These are phyloP conservation scores for Megacollybia platyphylla DNA, from an alignment of 1,284 basidiomycete genomes.

Conservation along the genomic window DNA sequence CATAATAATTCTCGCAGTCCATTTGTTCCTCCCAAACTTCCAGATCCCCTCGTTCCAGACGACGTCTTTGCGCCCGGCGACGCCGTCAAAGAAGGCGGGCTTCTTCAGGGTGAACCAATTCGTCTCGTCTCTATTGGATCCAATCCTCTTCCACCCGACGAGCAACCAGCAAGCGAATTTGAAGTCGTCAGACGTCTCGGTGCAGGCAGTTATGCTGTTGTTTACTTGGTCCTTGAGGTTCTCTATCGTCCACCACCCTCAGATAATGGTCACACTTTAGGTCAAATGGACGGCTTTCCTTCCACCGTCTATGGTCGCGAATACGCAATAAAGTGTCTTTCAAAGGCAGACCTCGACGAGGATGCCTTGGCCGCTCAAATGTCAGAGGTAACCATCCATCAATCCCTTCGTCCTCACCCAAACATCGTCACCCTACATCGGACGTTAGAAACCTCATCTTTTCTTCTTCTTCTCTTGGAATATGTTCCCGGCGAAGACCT, in stretches of 20 bases:
- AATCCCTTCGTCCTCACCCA: slow-evolving; percentile 81
- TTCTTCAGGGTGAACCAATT: slow-evolving; percentile 51
- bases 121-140: slow-evolving; percentile 30
- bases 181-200: slow-evolving; percentile 80
- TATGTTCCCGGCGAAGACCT: slow-evolving; percentile 94
- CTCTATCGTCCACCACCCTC: slow-evolving; percentile 46
- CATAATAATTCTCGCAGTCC: slow-evolving; percentile 20
- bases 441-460: slow-evolving; percentile 48
- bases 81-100: slow-evolving; percentile 50
- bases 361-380: slow-evolving; percentile 81
- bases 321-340: slow-evolving; percentile 93
- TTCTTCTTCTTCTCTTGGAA: slow-evolving; percentile 43
- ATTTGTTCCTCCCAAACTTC: slow-evolving; percentile 23
- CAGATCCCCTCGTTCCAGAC: slow-evolving; percentile 38
- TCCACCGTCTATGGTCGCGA: slow-evolving; percentile 64
- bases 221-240: slow-evolving; percentile 86
- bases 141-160: slow-evolving; percentile 17
- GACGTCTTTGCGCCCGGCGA: slow-evolving; percentile 64
- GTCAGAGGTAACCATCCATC: slow-evolving; percentile 89
- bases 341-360: slow-evolving; percentile 82
- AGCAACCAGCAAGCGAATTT: slow-evolving; percentile 52
- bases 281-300: slow-evolving; percentile 36
- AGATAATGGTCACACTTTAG: slow-evolving; percentile 46
- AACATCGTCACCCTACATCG: slow-evolving; percentile 95
- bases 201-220: slow-evolving; percentile 84